Base-by-base conservation (phyloP, 441 rosid species). In the Monsonia emarginata region DNA sequence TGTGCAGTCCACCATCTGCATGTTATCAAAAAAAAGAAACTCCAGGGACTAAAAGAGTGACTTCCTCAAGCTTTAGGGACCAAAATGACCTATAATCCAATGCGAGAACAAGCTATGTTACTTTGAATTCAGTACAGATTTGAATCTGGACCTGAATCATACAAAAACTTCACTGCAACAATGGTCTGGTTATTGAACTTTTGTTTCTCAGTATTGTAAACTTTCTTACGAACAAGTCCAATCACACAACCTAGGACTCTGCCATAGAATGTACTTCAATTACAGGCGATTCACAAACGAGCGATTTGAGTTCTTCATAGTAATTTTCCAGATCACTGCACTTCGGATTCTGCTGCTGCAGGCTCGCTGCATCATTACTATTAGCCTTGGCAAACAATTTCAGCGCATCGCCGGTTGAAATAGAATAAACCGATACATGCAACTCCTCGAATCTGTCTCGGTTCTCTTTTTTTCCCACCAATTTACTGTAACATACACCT, bases 341-440 rank as follows among this genome's bases (percentile, higher is more conserved):
- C 61, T 65, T 66, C 7, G 72, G 72, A 44, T 69, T 63, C 44
- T 74, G 71, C 5, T 69, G 72, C 31, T 61, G 70, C 18, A 65
- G 62, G 48, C 54, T 71, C 46, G 27, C 71, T 42, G 1, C 24
- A 61, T 4, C 54, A 31, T 73, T 50, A 71, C 18, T 61, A 64
- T 16, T 13, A 50, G 80, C 74, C 62, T 72, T 80, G 61, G 79
- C 75, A 73, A 82, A 85, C 74, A 73, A 42, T 73, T 81, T 81
- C 38, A 86, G 74, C 4, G 95, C 91, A 22, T 77, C 85, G 7
- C 78, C 63, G 10, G 96, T 75, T 0, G 96, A 86, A 25, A 85
- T 63, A 31, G 78, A 73, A 63, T 74, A 70, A 36, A 83, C 85
- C 4, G 83, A 75, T 71, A 73, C 78, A 73, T 81, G 69, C 76